These are phyloP conservation scores for Agrocybe pediades DNA, from an alignment of 768 basidiomycete species.

Conservation along the genomic window DNA sequence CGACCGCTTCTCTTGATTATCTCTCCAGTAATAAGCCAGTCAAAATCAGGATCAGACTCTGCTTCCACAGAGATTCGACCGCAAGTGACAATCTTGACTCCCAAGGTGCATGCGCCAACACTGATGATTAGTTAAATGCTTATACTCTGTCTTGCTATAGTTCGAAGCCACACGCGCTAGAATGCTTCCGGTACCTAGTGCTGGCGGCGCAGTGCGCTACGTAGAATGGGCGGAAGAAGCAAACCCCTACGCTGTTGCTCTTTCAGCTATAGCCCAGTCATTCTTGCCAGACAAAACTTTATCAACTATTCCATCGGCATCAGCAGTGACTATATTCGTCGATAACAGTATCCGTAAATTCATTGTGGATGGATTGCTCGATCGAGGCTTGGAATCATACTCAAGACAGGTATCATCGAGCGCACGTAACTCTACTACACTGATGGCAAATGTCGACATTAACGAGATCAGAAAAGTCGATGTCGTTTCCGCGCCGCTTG, in stretches of 20 bases:
- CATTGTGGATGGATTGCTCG: slow-evolving; percentile 62
- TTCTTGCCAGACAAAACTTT: neutral
- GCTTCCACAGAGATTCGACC: slow-evolving; percentile 27
- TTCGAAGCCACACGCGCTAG: slow-evolving; percentile 78
- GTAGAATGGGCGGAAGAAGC: slow-evolving; percentile 69
- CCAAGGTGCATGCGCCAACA: too few species aligned
- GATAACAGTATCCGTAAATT: slow-evolving; percentile 65
- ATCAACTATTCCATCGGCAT: neutral
- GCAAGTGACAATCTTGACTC: slow-evolving; percentile 67
- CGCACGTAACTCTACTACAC: slow-evolving; percentile 1
- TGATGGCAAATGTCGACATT: neutral
- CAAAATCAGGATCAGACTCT: neutral
- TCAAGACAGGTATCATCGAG: neutral
- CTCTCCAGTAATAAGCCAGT: slow-evolving; percentile 36
- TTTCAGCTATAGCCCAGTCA: slow-evolving; percentile 17
- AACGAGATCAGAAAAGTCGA: neutral
- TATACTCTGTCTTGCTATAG: slow-evolving; percentile 10
- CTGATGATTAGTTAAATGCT: too few species aligned
- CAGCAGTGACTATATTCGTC: slow-evolving; percentile 46
- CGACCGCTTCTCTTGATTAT: slow-evolving; percentile 75
- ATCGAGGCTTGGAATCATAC: slow-evolving; percentile 27
- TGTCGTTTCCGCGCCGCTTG: slow-evolving; percentile 52
- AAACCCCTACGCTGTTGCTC: slow-evolving; percentile 60
- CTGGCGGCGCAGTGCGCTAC: slow-evolving; percentile 40
- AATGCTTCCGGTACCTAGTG: slow-evolving; percentile 53